phyloP scores from a whole-genome alignment of 345 rosid genomes.

The Eucalyptus brandiana region DNA sequence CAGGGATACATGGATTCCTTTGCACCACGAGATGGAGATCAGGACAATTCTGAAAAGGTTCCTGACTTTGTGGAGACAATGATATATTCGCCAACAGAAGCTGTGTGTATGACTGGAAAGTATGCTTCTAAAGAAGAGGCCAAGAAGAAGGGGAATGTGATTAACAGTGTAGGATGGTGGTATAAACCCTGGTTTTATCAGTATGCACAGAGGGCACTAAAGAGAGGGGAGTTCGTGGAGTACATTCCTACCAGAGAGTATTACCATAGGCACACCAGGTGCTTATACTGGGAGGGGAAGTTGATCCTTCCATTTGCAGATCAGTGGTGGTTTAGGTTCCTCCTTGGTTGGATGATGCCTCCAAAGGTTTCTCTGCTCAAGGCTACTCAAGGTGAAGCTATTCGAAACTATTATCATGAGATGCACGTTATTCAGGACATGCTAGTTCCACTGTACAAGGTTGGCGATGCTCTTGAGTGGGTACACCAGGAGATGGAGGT shows the following conservation, averaged over 20 bases:
- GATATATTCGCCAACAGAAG: constrained; percentile 63
- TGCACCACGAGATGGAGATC: constrained; percentile 84
- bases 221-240: constrained; percentile 89
- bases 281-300: constrained; percentile 99
- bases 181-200: constrained; percentile 99
- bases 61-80: constrained; percentile 96
- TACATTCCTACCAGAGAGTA: constrained; percentile 95
- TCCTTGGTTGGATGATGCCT: constrained; percentile 98
- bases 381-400: constrained; percentile 98
- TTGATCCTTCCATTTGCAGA: constrained; percentile 96
- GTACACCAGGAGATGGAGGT: constrained; percentile 98
- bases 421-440: constrained; percentile 97
- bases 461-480: constrained; percentile 94
- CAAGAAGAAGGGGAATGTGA: constrained; percentile 76
- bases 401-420: constrained; percentile 95
- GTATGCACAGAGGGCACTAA: constrained; percentile 69
- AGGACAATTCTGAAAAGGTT: constrained; percentile 57
- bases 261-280: constrained; percentile 97
- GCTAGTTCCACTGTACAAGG: constrained; percentile 98
- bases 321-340: constrained; percentile 93
- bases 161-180: constrained; percentile 96
- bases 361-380: constrained; percentile 98
- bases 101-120: constrained; percentile 88
- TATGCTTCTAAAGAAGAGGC: constrained; percentile 95
- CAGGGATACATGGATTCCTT: constrained; percentile 91